Evolutionary conservation across 148 eudicot species (phyloP), one percentile per base, ranked within the genome.

Genomic region (Heliamphora exappendiculata): DNA sequence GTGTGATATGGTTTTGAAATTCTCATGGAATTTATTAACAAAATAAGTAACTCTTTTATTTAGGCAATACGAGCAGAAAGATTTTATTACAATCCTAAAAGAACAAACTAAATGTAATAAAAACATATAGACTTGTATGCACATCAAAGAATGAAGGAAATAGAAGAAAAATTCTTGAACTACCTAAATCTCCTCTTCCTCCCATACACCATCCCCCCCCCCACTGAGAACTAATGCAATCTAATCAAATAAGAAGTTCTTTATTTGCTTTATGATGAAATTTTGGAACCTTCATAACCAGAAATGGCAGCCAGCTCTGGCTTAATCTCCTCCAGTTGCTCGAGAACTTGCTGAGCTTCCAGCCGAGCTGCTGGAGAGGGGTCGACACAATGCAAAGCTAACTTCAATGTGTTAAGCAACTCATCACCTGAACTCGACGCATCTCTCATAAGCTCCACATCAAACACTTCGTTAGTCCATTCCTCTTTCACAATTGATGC

Each of bases 391-490:
- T 86, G 88, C 85, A 86, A 55, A 34, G 88, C 88, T 57, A 86
- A 45, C 49, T 86, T 86, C 79, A 86, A 72, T 0, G 86, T 81
- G 41, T 78, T 79, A 31, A 83, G 76, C 77, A 83, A 62, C 79
- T 86, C 88, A 63, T 86, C 83, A 33, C 85, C 88, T 19, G 70
- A 68, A 29, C 75, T 78, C 7, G 82, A 72, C 7, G 70, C 73
- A 45, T 83, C 86, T 66, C 83, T 78, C 84, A 86, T 81, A 7
- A 86, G 73, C 77, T 86, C 88, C 79, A 81, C 74, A 20, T 86
- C 88, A 63, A 86, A 86, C n/a, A 86, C 88, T 62, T 86, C 88
- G 39, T 83, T 81, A 26, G 85, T 86, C 88, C 88, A 83, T 75
- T 86, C 86, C 65, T 86, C 86, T 60, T 83, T 83, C 62, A 86